Evolutionary conservation across 371 early-diverging fungal species (phyloP), one percentile per base, ranked within the genome.

Genomic region (Mucor velutinosus): DNA sequence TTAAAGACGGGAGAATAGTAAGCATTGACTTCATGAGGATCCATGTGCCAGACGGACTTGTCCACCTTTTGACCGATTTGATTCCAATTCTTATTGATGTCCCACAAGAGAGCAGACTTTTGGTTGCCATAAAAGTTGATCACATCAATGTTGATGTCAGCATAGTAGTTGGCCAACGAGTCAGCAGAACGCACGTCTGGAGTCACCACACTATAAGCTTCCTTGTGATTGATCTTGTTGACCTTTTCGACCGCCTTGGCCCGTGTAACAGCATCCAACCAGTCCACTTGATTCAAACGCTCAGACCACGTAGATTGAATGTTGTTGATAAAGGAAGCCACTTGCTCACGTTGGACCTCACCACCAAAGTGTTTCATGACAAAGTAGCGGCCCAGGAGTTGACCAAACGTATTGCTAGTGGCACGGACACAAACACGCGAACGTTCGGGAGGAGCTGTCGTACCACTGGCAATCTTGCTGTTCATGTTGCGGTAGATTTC

Each of bases 11-110:
- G 81, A n/a, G 71, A 77, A 64, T 86, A 89, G 60, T 86, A 90
- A 12, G 88, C 89, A 67, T 90, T 89, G 35, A 88, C 89, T 19
- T 83, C 86, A 43, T 82, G 81, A 14, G 89, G 87, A 35, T 66
- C 63, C 88, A 89, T 87, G 1, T 72, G 61, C 89, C 88, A 90
- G 33, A 72, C 71, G 12, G 60, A 49, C 57, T 72, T 76, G 60
- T 91, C 81, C 6, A 82, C 80, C 0, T 78, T 74, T n/a, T 78
- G 71, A n/a, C 76, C 73, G 1, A 76, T 32, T 58, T 73, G 70
- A 4, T 66, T 35, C 79, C 81, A 80, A 39, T 57, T 45, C 8
- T 71, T 39, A 10, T 37, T 61, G 0, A 69, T 39, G 2, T 43
- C 45, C 80, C 80, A 87, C 0, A 32, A 3, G 0, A 62, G 27